Conservation (phyloP, 371 early-diverging fungal genomes). For the Dichotomocladium elegans region DNA sequence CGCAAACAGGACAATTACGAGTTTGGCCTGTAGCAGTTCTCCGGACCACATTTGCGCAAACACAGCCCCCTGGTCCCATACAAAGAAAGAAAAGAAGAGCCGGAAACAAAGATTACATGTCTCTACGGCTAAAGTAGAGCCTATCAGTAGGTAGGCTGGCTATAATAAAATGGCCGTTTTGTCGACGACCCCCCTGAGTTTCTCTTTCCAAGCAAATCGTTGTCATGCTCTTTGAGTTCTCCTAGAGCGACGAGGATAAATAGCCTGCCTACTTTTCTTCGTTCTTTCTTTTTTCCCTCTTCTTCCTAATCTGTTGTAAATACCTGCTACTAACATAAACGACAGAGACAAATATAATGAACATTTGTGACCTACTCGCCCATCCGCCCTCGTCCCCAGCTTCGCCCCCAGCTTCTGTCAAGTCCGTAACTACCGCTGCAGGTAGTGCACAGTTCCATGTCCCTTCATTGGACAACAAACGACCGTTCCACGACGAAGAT, state of each 20-base stretch:
- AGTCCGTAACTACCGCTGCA: not conserved
- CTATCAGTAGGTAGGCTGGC: too few relatives aligned
- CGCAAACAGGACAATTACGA: too few relatives aligned
- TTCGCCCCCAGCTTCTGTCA: not conserved
- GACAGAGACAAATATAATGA: not conserved
- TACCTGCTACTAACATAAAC: not conserved
- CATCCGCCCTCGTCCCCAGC: not conserved
- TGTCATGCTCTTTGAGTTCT: too few relatives aligned
- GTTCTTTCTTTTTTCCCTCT: not conserved
- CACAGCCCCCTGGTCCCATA: too few relatives aligned
- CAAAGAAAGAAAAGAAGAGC: too few relatives aligned
- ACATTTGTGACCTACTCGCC: not conserved
- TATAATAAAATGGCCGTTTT: too few relatives aligned
- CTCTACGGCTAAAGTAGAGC: too few relatives aligned
- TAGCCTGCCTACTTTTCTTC: not conserved
- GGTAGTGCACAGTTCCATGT: too few relatives aligned
- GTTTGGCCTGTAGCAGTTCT: too few relatives aligned
- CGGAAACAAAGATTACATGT: too few relatives aligned
- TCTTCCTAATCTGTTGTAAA: not conserved
- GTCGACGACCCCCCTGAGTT: not conserved
- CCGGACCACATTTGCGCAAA: too few relatives aligned
- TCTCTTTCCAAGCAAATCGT: too few relatives aligned
- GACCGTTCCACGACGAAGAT: slow-evolving; percentile 13
- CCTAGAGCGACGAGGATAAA: not conserved
- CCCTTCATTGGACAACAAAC: not conserved